Percentiles rank a stretch among this genome's conserved stretches.
Conservation (phyloP, 176 grass and related monocot species). For the Elaeis guineensis region DNA sequence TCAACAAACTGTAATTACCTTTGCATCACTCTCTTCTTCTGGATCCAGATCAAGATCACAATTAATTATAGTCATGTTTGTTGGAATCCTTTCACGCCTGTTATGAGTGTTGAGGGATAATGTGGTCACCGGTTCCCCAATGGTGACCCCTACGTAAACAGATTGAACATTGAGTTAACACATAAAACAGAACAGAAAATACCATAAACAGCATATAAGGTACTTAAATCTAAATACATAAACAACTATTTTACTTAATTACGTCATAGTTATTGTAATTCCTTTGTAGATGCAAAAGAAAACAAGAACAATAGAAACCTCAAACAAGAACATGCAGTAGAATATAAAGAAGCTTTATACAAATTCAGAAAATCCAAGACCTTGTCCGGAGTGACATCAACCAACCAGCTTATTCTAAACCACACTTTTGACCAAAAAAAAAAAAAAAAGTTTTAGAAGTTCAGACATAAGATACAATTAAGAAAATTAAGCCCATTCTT, state of each 20-base stretch:
- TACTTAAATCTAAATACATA: not conserved
- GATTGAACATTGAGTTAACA: too few relatives aligned
- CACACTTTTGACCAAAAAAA: too few relatives aligned
- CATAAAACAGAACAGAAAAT: not conserved
- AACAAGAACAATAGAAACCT: too few relatives aligned
- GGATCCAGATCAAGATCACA: constrained; percentile 7
- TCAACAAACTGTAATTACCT: constrained; percentile 7
- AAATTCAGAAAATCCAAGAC: too few relatives aligned
- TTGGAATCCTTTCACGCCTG: not conserved
- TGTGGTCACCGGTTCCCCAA: not conserved
- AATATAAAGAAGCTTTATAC: too few relatives aligned
- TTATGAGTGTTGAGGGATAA: not conserved
- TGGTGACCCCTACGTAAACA: not conserved
- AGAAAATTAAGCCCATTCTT: too few relatives aligned
- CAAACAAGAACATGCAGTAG: too few relatives aligned
- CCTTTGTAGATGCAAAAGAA: not conserved
- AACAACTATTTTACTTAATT: not conserved
- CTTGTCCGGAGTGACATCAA: too few relatives aligned
- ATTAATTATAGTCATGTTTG: not conserved
- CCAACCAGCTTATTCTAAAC: too few relatives aligned
- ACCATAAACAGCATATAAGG: constrained; percentile 3
- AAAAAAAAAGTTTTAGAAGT: too few relatives aligned
- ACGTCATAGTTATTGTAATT: not conserved
- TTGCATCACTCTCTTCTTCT: not conserved
- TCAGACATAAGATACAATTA: too few relatives aligned